These are phyloP conservation scores for Chamaecyparis obtusa DNA, from an alignment of 75 land plant species.

Conservation along the genomic window DNA sequence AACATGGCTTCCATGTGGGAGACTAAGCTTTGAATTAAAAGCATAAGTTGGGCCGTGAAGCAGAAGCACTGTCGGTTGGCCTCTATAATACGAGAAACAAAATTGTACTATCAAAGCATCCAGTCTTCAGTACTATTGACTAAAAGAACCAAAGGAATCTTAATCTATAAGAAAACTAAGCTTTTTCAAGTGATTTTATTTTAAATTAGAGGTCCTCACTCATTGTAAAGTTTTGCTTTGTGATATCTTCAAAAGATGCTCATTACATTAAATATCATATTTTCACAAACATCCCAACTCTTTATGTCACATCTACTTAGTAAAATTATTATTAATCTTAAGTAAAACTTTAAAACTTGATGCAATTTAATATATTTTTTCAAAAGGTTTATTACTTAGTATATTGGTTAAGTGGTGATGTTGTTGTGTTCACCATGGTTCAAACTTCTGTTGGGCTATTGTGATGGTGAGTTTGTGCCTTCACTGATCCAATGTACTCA, in stretches of 20 bases:
- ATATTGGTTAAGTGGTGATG: no score
- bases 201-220: not conserved
- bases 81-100: not conserved
- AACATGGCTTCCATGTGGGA: not conserved
- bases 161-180: not conserved
- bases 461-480: no score
- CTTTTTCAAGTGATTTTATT: not conserved
- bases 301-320: no score
- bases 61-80: slow-evolving; percentile 5
- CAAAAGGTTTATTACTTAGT: no score
- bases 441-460: no score
- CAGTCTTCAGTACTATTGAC: not conserved
- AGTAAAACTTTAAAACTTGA: not conserved
- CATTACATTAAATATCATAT: no score
- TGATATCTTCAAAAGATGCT: not conserved
- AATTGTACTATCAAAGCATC: not conserved
- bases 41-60: not conserved
- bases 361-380: no score
- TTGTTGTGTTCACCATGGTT: no score
- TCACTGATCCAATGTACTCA: no score
- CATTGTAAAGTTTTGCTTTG: not conserved
- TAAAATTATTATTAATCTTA: no score
- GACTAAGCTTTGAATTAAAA: not conserved
- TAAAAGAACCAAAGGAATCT: not conserved
- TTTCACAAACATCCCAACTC: not conserved